Percentiles rank a stretch among this genome's conserved stretches.
These are phyloP conservation scores for Rubia peregrina DNA, from an alignment of 305 asterid genomes.

Conservation along the genomic window DNA sequence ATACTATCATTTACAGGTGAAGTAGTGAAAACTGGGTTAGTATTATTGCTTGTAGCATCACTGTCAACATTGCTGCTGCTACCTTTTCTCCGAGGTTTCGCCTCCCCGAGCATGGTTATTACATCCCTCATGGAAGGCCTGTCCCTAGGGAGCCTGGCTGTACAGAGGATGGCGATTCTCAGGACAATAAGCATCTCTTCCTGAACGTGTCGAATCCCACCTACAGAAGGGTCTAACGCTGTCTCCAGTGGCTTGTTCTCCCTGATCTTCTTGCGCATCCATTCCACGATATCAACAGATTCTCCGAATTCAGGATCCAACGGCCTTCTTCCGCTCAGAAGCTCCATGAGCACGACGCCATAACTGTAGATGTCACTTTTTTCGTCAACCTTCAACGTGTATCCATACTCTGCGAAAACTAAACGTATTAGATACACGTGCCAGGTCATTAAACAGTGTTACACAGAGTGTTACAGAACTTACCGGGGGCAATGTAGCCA, in stretches of 20 bases:
- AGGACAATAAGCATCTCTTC: constrained; percentile 88
- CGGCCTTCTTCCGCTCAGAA: constrained; percentile 68
- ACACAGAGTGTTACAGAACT: neutral
- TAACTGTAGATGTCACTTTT: constrained; percentile 85
- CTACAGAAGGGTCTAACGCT: constrained; percentile 59
- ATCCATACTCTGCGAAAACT: constrained; percentile 68
- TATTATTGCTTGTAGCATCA: constrained; percentile 29
- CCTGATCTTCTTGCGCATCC: constrained; percentile 58
- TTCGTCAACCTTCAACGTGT: constrained; percentile 76
- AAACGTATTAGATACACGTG: neutral
- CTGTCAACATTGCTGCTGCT: constrained; percentile 39
- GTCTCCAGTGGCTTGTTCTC: constrained; percentile 50
- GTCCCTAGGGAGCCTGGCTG: constrained; percentile 75
- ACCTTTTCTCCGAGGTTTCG: constrained; percentile 78
- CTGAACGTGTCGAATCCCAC: constrained; percentile 56
- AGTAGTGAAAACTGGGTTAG: constrained; percentile 54
- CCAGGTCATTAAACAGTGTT: too few relatives aligned
- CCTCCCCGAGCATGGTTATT: constrained; percentile 78
- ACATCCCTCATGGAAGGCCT: constrained; percentile 93
- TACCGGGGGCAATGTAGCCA: constrained; percentile 93
- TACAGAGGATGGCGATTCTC: constrained; percentile 64
- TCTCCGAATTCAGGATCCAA: constrained; percentile 72
- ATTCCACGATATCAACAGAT: constrained; percentile 60
- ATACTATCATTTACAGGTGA: constrained; percentile 73
- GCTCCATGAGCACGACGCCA: constrained; percentile 90